These are phyloP conservation scores for Chernovozyma sophiae-reginae DNA, from an alignment of 1,139 yeast species.

Conservation along the genomic window DNA sequence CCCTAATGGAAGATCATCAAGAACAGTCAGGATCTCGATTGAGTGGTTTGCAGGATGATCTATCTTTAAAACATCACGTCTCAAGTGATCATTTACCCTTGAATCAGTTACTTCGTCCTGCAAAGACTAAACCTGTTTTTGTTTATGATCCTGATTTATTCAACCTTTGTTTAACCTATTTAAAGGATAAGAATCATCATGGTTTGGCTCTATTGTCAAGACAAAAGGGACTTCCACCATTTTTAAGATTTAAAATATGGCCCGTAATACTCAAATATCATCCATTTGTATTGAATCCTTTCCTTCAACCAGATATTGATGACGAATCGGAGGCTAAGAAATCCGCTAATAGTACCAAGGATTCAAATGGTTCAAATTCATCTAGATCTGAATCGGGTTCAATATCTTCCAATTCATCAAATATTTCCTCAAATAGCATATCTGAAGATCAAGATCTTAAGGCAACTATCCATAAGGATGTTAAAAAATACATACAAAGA, in stretches of 20 bases:
- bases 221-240: slow-evolving; percentile 83
- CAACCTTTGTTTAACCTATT: slow-evolving; percentile 35
- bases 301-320: slow-evolving; percentile 51
- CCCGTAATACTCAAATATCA: slow-evolving; percentile 77
- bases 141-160: slow-evolving; percentile 40
- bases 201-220: slow-evolving; percentile 79
- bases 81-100: slow-evolving; percentile 5
- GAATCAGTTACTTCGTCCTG: slow-evolving; percentile 1
- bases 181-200: slow-evolving; percentile 52
- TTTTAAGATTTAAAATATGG: slow-evolving; percentile 76
- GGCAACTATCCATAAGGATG: slow-evolving; percentile 44
- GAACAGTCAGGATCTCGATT: neutral
- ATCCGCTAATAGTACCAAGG: neutral
- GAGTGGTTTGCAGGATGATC: neutral
- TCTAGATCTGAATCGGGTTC: neutral
- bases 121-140: slow-evolving; percentile 29
- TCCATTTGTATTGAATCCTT: slow-evolving; percentile 79
- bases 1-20: slow-evolving; percentile 1
- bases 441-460: slow-evolving; percentile 22
- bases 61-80: neutral
- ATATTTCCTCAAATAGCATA: slow-evolving; percentile 1
- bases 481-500: slow-evolving; percentile 50
- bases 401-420: neutral
- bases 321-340: slow-evolving; percentile 11
- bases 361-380: neutral